These are phyloP conservation scores for Neopestalotiopsis clavispora DNA, from an alignment of 2,329 filamentous ascomycete species.

Conservation along the genomic window DNA sequence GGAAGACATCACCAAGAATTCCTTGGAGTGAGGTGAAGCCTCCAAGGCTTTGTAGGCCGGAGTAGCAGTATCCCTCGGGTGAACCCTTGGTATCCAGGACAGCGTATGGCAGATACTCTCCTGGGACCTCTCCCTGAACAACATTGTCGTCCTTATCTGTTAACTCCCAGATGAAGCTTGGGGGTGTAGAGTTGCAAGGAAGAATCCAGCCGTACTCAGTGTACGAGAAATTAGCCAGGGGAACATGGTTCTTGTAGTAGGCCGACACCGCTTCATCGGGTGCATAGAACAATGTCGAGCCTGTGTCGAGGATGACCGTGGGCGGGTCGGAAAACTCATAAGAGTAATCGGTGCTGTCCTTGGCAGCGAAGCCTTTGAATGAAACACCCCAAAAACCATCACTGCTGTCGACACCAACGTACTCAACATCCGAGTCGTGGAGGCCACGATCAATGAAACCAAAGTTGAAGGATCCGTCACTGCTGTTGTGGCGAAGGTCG, in stretches of 20 bases:
- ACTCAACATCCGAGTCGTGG: constrained; percentile 47
- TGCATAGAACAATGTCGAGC: constrained; percentile 69
- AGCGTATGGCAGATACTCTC: constrained; percentile 60
- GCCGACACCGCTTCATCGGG: constrained; percentile 57
- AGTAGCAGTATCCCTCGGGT: constrained; percentile 61
- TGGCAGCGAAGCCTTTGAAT: constrained; percentile 41
- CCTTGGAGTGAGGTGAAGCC: constrained; percentile 54
- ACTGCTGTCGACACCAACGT: constrained; percentile 54
- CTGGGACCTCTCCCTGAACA: constrained; percentile 58
- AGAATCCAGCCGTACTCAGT: constrained; percentile 57
- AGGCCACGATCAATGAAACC: constrained; percentile 49
- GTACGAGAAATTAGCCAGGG: constrained; percentile 54
- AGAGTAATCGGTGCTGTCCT: constrained; percentile 34
- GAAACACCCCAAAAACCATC: constrained; percentile 51
- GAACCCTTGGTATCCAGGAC: constrained; percentile 47
- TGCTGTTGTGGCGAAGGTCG: constrained; percentile 52
- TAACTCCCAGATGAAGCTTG: constrained; percentile 60
- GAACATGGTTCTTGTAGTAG: constrained; percentile 62
- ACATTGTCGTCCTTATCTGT: constrained; percentile 46
- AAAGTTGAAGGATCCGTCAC: constrained; percentile 54
- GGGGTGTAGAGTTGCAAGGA: constrained; percentile 61
- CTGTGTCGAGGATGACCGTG: constrained; percentile 69
- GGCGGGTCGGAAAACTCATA: constrained; percentile 44
- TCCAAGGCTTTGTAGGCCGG: constrained; percentile 70
- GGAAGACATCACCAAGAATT: constrained; percentile 79